Evolutionary conservation across 2,329 filamentous ascomycete species (phyloP), one percentile per base, ranked within the genome.

Genomic region (Penicillium sp.): DNA sequence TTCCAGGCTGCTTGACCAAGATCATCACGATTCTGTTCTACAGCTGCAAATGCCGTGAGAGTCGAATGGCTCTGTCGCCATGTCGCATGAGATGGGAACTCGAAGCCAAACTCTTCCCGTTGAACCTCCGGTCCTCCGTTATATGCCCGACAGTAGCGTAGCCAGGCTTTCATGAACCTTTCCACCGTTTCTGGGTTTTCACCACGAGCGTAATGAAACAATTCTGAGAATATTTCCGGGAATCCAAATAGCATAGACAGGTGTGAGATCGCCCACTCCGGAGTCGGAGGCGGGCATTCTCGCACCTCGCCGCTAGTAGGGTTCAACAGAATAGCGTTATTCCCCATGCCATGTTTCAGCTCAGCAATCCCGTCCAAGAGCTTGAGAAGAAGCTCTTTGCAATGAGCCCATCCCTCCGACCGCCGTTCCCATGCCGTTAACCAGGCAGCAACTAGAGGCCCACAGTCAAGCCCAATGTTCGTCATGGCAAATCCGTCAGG

Each of bases 51-150:
- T 6, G 60, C 58, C 1, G 60, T 62, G 5, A 62, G 51, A 5
- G 60, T 62, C 7, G 60, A 62, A 42, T 62, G 60, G 7, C 58
- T 62, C 35, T 62, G 60, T 35, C 58, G 46, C 60, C 60, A 62
- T 21, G 58, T 62, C 7, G 60, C 60, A 45, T 58, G 52, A 4
- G 43, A 39, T 19, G 60, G 60, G 14, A 62, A 62, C 16, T 54
- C 45, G 35, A 62, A 62, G 1, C 58, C 60, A 16, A 58, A 62
- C 42, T 60, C 55, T 51, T 49, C 3, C 3, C 33, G 47, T 39
- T 62, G 58, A 21, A 55, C 49, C 14, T 51, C n/a, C 13, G 51
- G 45, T 3, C 60, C 58, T 2, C 60, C 58, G 39, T 61, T 62
- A 26, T 62, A 60, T 14, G 58, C 55, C 14, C 60, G 55, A 42